These are phyloP conservation scores for Pichia sp. DNA, from an alignment of 1,139 yeast genomes.

Conservation along the genomic window DNA sequence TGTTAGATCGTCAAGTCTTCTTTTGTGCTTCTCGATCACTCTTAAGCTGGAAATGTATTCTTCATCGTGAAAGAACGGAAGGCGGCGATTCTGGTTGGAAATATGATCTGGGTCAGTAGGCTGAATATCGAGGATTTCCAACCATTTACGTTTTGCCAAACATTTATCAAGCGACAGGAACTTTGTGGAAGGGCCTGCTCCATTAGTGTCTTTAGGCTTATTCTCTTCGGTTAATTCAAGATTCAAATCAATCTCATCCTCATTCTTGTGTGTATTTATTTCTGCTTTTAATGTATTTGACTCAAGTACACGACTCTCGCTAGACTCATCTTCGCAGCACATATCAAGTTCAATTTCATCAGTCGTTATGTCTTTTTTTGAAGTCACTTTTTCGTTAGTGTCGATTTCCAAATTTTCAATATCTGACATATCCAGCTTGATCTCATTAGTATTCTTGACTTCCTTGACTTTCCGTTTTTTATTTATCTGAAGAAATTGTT, in stretches of 20 bases:
- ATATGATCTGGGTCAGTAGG: slow-evolving; percentile 26
- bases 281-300: background rate
- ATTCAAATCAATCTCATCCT: slow-evolving; percentile 20
- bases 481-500: slow-evolving; percentile 16
- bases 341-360: slow-evolving; percentile 39
- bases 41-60: slow-evolving; percentile 44
- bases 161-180: slow-evolving; percentile 88
- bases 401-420: too few relatives aligned
- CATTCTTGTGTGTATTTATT: slow-evolving; percentile 4
- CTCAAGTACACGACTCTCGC: background rate
- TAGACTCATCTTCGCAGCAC: slow-evolving; percentile 13
- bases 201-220: background rate
- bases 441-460: background rate
- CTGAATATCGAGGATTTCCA: slow-evolving; percentile 38
- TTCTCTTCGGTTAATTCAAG: slow-evolving; percentile 9
- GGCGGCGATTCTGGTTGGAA: slow-evolving; percentile 33
- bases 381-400: background rate
- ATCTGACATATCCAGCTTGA: too few relatives aligned
- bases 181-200: slow-evolving; percentile 32
- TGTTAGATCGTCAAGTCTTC: slow-evolving; percentile 10
- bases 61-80: slow-evolving; percentile 17
- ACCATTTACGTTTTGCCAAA: slow-evolving; percentile 49
- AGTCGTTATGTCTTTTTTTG: slow-evolving; percentile 1
- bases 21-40: slow-evolving; percentile 31
- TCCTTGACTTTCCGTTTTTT: background rate